These are phyloP conservation scores for Mycena kentingensis DNA, from an alignment of 768 basidiomycete genomes.

Conservation along the genomic window DNA sequence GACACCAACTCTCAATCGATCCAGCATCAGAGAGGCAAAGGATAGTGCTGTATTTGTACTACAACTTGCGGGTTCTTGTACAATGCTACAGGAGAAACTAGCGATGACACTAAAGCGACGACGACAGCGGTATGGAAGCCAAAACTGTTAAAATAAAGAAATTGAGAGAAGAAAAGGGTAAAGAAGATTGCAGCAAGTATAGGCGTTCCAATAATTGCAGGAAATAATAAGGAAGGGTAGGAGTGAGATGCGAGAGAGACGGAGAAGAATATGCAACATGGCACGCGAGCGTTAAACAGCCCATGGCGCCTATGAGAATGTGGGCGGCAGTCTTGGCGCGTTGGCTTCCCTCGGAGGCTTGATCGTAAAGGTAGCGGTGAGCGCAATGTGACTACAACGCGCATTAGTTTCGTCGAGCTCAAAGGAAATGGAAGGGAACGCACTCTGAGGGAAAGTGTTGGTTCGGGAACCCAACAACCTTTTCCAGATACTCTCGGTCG, in stretches of 20 bases:
- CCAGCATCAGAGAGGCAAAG: slow-evolving; percentile 5
- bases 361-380: slow-evolving; percentile 18
- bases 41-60: slow-evolving; percentile 25
- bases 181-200: slow-evolving; percentile 3
- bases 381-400: slow-evolving; percentile 13
- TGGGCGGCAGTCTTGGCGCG: slow-evolving; percentile 18
- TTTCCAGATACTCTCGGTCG: slow-evolving; percentile 80
- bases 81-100: slow-evolving; percentile 22
- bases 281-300: not conserved
- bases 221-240: slow-evolving; percentile 7
- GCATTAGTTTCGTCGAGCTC: slow-evolving; percentile 1
- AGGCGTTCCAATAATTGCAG: slow-evolving; percentile 20
- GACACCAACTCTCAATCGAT: too few relatives aligned
- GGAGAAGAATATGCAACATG: not conserved
- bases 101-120: slow-evolving; percentile 25
- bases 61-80: slow-evolving; percentile 23
- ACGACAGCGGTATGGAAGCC: slow-evolving; percentile 19
- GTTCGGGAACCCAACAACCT: slow-evolving; percentile 96
- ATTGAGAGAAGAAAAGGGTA: not conserved
- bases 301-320: slow-evolving; percentile 11
- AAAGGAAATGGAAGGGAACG: slow-evolving; percentile 36
- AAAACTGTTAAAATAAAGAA: not conserved
- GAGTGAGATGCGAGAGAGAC: slow-evolving; percentile 9
- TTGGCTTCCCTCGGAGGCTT: slow-evolving; percentile 18
- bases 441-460: slow-evolving; percentile 96